Conservation (phyloP, 495 filamentous ascomycete genomes). For the Penicillium samsonianum region DNA sequence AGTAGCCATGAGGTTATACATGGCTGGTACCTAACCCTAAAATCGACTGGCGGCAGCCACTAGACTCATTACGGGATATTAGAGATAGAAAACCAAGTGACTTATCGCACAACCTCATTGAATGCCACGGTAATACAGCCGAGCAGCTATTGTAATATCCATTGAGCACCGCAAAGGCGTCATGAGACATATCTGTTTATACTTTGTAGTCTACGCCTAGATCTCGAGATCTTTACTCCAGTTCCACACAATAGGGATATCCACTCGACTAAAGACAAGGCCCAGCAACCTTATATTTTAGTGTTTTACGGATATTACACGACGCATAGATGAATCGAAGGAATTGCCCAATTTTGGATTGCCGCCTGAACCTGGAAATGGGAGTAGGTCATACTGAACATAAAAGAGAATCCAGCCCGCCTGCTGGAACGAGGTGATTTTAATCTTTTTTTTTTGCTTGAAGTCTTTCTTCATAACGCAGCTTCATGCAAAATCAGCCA, state of each 20-base stretch:
- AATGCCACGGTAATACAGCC: neutral
- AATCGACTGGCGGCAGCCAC: neutral
- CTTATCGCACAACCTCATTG: neutral
- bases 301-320: slow-evolving; percentile 2
- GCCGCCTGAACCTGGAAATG: slow-evolving; percentile 43
- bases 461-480: slow-evolving; percentile 42
- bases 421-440: slow-evolving; percentile 44
- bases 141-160: neutral
- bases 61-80: neutral
- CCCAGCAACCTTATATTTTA: slow-evolving; percentile 14
- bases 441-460: slow-evolving; percentile 43
- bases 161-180: neutral
- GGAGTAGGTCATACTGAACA: slow-evolving; percentile 48
- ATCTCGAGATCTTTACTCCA: slow-evolving; percentile 6
- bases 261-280: neutral
- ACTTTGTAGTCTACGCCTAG: neutral
- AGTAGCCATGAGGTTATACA: neutral
- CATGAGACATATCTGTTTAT: neutral
- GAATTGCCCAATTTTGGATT: slow-evolving; percentile 38
- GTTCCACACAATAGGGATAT: slow-evolving; percentile 10
- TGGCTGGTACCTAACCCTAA: neutral
- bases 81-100: neutral
- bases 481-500: slow-evolving; percentile 44
- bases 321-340: neutral
- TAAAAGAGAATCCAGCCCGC: slow-evolving; percentile 40